phyloP scores from a whole-genome alignment of 345 rosid genomes.

The Gossypium turneri region DNA sequence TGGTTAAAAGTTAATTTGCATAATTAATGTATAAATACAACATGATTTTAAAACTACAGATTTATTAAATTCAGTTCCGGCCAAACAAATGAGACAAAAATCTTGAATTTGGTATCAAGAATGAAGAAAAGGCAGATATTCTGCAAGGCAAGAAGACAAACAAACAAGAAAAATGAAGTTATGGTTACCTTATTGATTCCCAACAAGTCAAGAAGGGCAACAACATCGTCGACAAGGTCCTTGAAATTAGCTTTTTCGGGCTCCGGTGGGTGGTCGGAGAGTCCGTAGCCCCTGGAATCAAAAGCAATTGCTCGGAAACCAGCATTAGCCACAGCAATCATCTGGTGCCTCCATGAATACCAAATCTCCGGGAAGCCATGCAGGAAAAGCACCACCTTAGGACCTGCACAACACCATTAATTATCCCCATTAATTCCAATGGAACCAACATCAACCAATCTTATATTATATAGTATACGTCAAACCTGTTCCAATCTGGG shows the following conservation, averaged over 20 bases:
- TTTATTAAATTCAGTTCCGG: too few species aligned
- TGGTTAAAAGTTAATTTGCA: background rate
- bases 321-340: conserved; percentile 31
- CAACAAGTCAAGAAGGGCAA: conserved; percentile 29
- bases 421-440: background rate
- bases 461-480: background rate
- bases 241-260: conserved; percentile 28
- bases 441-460: background rate
- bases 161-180: background rate
- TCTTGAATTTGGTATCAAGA: too few species aligned
- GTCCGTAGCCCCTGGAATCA: conserved; percentile 45
- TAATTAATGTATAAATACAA: too few species aligned
- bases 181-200: conserved; percentile 22
- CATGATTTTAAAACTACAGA: too few species aligned
- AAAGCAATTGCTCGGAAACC: conserved; percentile 24
- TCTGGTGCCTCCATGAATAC: conserved; percentile 50
- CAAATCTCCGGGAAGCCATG: conserved; percentile 46
- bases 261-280: conserved; percentile 21
- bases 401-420: conserved; percentile 10
- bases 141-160: too few species aligned
- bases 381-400: conserved; percentile 30
- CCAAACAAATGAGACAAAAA: too few species aligned
- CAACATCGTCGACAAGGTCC: conserved; percentile 33
- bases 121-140: too few species aligned
- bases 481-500: background rate